A percentile compares a stretch with the other conserved stretches of the same genome.
Conservation (phyloP, 805 yeast genomes). For the Saccharomycopsis microspora region DNA sequence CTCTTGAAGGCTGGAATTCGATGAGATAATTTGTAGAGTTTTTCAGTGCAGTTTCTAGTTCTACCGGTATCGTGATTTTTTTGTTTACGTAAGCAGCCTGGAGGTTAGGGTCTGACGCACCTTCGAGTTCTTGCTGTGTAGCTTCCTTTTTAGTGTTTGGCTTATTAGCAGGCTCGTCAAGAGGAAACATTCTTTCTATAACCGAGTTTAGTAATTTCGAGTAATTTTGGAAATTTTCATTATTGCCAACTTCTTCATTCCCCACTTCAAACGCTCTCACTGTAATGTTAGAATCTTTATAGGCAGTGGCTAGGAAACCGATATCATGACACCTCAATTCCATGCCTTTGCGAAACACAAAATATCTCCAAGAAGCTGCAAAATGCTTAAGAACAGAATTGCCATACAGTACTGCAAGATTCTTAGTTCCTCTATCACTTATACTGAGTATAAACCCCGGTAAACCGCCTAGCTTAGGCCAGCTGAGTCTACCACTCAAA, state of each 20-base stretch:
- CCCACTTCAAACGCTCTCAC: slow-evolving; percentile 7
- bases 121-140: slow-evolving; percentile 3
- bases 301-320: slow-evolving; percentile 18
- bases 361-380: slow-evolving; percentile 75
- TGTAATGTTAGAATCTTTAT: slow-evolving; percentile 2
- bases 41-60: slow-evolving; percentile 2
- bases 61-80: slow-evolving; percentile 18
- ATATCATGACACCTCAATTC: slow-evolving; percentile 25
- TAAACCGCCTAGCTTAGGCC: slow-evolving; percentile 82
- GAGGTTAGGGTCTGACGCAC: slow-evolving; percentile 25
- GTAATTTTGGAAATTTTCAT: slow-evolving; percentile 14
- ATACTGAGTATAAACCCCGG: slow-evolving; percentile 82
- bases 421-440: slow-evolving; percentile 62
- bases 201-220: neutral
- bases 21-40: slow-evolving; percentile 58
- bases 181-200: slow-evolving; percentile 39
- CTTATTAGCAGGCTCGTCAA: slow-evolving; percentile 27
- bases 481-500: slow-evolving; percentile 64
- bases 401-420: slow-evolving; percentile 45
- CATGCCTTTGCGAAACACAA: slow-evolving; percentile 72
- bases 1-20: slow-evolving; percentile 55
- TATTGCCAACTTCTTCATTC: slow-evolving; percentile 22
- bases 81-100: slow-evolving; percentile 27
- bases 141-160: slow-evolving; percentile 24
- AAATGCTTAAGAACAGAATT: slow-evolving; percentile 38